Evolutionary conservation across 371 early-diverging fungal genomes (phyloP).

Genomic region (Thermomucor indicae-seudaticae): DNA sequence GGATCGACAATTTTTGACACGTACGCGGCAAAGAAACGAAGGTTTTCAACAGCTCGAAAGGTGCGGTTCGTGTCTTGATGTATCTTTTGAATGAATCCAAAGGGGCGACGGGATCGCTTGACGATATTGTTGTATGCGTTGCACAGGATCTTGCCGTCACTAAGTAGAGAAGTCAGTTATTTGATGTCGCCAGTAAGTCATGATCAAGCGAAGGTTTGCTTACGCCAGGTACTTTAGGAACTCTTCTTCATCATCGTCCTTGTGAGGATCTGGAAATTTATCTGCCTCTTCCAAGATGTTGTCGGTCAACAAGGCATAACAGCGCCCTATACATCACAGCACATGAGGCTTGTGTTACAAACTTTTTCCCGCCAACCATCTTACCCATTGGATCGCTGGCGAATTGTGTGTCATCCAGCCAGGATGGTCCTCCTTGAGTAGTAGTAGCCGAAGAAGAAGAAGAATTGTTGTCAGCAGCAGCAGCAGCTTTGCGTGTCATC

Average conservation of each 20-base stretch:
- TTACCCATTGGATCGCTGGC: conserved; percentile 30
- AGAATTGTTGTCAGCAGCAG: too few species aligned
- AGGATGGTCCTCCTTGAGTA: conserved; percentile 14
- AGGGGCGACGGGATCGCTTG: conserved; percentile 57
- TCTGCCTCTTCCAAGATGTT: conserved; percentile 13
- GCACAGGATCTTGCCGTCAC: conserved; percentile 54
- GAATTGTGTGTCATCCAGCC: conserved; percentile 34
- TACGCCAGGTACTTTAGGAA: conserved; percentile 43
- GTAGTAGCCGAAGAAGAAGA: too few species aligned
- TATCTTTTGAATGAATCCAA: conserved; percentile 57
- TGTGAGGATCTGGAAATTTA: conserved; percentile 38
- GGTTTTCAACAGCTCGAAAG: conserved; percentile 59
- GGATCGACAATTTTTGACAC: too few species aligned
- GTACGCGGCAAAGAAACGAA: conserved; percentile 61
- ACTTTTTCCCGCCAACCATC: too few species aligned
- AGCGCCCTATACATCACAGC: conserved; percentile 32
- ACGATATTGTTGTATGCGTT: conserved; percentile 53
- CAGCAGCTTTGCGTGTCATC: conserved; percentile 17
- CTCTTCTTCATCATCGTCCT: conserved; percentile 40
- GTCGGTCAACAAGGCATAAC: conserved; percentile 38
- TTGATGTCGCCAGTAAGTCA: too few species aligned
- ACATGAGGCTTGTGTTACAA: too few species aligned
- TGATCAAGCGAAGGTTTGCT: too few species aligned
- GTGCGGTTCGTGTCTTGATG: conserved; percentile 54
- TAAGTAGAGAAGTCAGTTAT: conserved; percentile 21